Evolutionary conservation across 495 filamentous ascomycete genomes (phyloP), one percentile per base, ranked within the genome.

Genomic region (Xylaria bambusicola): DNA sequence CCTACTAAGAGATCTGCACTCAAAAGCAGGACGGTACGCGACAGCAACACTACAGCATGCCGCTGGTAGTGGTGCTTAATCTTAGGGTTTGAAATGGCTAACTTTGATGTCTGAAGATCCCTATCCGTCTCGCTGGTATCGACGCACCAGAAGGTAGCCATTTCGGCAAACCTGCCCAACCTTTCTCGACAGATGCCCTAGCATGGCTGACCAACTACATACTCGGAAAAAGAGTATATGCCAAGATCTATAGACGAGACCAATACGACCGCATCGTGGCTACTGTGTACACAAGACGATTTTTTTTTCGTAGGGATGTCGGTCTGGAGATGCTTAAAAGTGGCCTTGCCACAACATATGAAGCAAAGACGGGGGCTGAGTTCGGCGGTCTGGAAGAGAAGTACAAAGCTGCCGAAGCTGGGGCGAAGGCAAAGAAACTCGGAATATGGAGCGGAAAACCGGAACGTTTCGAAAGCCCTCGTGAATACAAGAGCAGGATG

Each of bases 81-180:
- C 35, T 35, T 33, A 36, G 17, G 40, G 31, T 10, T 9, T 33
- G 29, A 33, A 5, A 24, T 55, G 41, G 56, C 38, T 74, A 24
- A 66, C 51, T 21, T 47, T 35, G 20, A 24, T 5, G 8, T 10
- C 12, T 47, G 12, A 65, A 88, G 85, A 87, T 98, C 50, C 87
- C 92, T 47, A 80, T 98, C 58, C 89, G 94, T 36, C 74, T 98
- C 38, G 95, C 94, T 7, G 94, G 94, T 35, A 72, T 98, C 45
- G 94, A 98, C 68, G 95, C 94, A 17, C 94, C 94, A 1, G 94
- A 98, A 75, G 74, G 88, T 38, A 89, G 91, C 3, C 95, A 98
- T 72, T 98, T 96, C 70, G 94, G 94, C 31, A 83, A 84, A 18
- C 87, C 91, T 1, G 90, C 87, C 26, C 94, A 98, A 71, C 94